Evolutionary conservation across 495 filamentous ascomycete genomes (phyloP), one percentile per base, ranked within the genome.

Genomic region (Astrocystis sublimbata): DNA sequence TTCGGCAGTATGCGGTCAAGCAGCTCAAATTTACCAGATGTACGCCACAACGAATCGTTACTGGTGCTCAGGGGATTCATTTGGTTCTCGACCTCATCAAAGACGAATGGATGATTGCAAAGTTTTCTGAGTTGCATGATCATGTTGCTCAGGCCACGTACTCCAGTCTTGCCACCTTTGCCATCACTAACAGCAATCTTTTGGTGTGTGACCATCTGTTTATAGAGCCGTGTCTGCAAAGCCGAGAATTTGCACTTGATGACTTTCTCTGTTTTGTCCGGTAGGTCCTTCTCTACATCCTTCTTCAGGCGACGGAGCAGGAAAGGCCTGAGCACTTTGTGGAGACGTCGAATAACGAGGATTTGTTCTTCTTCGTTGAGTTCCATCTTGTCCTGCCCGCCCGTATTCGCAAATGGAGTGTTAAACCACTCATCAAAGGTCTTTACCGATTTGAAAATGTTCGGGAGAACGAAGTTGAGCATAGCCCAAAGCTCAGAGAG

Each of bases 341-440:
- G 94, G 62, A 98, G 82, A 79, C 94, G 93, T 71, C 93, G 91
- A 83, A 98, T 98, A 67, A 98, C 91, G 64, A 98, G 90, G 75
- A 98, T 83, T 71, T 96, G 91, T 75, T 98, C 96, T 96, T 98
- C 94, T 92, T 98, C 94, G 10, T 89, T 93, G 59, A 98, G 81
- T 60, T 97, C 93, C 90, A 98, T 98, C 79, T 93, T 96, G 71
- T 98, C 94, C 73, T 97, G 92, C 49, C 90, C 88, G 76, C 94
- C 94, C 9, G 96, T 98, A 75, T 98, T 98, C 51, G 96, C 96
- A 73, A 98, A 98, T 0, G 94, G 94, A 3, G 94, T 98, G 75
- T 97, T 98, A 83, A 98, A 98, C 94, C 94, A 98, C 74, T 98
- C 94, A 74, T 98, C 94, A 68, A 98, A 98, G 8, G 92, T 96